Percentiles rank a stretch among this genome's conserved stretches.
These are phyloP conservation scores for Cladophialophora bantiana DNA, from an alignment of 2,329 filamentous ascomycete genomes.

Conservation along the genomic window DNA sequence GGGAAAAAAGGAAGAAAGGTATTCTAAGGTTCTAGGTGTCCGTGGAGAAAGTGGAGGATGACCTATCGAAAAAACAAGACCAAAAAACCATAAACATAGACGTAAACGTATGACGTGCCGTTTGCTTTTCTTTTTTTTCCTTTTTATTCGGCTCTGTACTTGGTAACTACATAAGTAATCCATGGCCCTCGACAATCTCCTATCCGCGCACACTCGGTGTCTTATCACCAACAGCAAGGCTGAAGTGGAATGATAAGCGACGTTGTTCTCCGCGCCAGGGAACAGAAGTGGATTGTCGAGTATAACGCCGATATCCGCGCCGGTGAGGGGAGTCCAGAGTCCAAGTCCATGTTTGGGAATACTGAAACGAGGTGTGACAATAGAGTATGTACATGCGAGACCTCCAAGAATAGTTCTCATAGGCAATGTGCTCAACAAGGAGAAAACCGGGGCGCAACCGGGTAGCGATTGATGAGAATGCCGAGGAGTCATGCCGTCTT, in stretches of 20 bases:
- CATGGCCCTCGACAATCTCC: neutral
- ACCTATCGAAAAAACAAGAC: too few relatives aligned
- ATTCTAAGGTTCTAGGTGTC: too few relatives aligned
- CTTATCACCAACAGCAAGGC: neutral
- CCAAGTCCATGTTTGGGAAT: neutral
- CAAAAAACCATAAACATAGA: neutral
- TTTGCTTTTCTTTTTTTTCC: neutral
- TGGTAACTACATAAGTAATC: neutral
- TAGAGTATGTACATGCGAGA: neutral
- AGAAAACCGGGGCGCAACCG: neutral
- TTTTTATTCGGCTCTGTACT: neutral
- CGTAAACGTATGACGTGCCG: neutral
- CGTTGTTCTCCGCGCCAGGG: neutral
- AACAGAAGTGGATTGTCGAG: neutral
- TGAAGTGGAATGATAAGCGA: constrained; percentile 4
- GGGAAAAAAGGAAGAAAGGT: too few relatives aligned
- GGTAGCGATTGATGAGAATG: neutral
- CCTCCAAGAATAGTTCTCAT: neutral
- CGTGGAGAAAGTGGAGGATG: too few relatives aligned
- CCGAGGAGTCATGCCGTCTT: neutral
- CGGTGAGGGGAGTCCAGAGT: neutral
- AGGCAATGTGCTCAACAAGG: neutral
- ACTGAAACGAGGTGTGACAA: neutral
- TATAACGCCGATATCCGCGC: neutral
- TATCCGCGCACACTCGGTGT: neutral